phyloP scores from a whole-genome alignment of 306 rosid genomes.

The Alnus rubra region DNA sequence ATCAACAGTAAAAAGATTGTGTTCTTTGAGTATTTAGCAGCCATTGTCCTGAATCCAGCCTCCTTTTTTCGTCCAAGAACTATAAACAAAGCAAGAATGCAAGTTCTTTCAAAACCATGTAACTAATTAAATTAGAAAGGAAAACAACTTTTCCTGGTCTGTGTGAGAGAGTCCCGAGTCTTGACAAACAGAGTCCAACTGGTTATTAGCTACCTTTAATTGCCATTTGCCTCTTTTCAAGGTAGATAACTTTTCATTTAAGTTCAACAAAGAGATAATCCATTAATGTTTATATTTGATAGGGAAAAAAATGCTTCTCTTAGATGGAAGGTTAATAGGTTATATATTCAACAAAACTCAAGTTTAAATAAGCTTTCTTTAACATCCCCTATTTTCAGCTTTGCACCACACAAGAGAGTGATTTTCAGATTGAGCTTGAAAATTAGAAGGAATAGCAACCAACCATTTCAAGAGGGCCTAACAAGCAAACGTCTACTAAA shows the following conservation, averaged over 20 bases:
- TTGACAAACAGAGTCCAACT: neutral
- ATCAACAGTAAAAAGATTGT: neutral
- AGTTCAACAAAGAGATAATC: neutral
- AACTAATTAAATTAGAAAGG: neutral
- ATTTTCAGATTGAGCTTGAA: neutral
- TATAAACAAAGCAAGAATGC: neutral
- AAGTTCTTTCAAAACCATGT: neutral
- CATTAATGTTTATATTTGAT: neutral
- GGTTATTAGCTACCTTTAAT: neutral
- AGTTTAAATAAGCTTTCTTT: neutral
- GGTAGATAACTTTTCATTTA: neutral
- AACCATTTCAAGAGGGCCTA: neutral
- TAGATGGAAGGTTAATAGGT: neutral
- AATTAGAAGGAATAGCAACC: neutral
- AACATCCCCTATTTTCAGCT: neutral
- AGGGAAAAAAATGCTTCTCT: neutral
- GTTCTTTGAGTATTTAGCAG: neutral
- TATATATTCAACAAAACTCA: neutral
- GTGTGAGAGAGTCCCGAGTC: neutral
- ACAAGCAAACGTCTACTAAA: neutral
- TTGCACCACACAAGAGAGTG: neutral
- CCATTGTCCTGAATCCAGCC: conserved; percentile 7
- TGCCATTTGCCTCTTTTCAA: neutral
- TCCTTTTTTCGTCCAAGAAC: neutral
- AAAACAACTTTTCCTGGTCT: neutral